Evolutionary conservation across 345 rosid genomes (phyloP).

Genomic region (Gossypium longicalyx): DNA sequence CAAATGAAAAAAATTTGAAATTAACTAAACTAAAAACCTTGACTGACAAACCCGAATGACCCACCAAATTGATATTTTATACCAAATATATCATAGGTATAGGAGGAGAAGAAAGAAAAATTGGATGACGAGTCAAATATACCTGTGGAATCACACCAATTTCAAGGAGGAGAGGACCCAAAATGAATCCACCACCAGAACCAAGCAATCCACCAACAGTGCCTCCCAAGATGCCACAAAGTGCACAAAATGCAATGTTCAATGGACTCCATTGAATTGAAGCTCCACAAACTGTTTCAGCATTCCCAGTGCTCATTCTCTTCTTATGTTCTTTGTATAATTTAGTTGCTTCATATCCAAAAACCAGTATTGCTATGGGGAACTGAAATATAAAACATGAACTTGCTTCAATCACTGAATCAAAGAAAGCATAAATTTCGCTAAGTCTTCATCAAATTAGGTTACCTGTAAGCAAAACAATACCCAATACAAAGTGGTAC

Average conservation of each 20-base stretch:
- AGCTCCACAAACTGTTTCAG: constrained; percentile 75
- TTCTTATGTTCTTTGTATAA: constrained; percentile 52
- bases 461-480: constrained; percentile 79
- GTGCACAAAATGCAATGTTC: constrained; percentile 72
- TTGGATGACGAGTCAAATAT: background rate
- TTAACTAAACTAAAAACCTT: too few species aligned
- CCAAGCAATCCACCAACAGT: constrained; percentile 93
- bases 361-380: constrained; percentile 57
- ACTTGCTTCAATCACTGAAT: background rate
- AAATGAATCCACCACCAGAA: constrained; percentile 92
- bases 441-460: background rate
- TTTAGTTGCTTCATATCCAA: constrained; percentile 64
- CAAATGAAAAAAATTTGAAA: too few species aligned
- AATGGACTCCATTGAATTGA: constrained; percentile 78
- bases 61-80: too few species aligned
- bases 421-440: background rate
- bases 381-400: constrained; percentile 38
- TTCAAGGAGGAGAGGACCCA: constrained; percentile 92
- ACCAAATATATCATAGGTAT: too few species aligned
- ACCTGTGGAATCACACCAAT: constrained; percentile 98
- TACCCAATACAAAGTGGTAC: constrained; percentile 73
- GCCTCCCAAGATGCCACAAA: constrained; percentile 81
- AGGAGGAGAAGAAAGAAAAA: too few species aligned
- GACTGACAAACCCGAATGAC: too few species aligned
- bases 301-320: constrained; percentile 56